Evolutionary conservation across 148 eudicot genomes (phyloP), one percentile per base, ranked within the genome.

Genomic region (Chenopodium album): DNA sequence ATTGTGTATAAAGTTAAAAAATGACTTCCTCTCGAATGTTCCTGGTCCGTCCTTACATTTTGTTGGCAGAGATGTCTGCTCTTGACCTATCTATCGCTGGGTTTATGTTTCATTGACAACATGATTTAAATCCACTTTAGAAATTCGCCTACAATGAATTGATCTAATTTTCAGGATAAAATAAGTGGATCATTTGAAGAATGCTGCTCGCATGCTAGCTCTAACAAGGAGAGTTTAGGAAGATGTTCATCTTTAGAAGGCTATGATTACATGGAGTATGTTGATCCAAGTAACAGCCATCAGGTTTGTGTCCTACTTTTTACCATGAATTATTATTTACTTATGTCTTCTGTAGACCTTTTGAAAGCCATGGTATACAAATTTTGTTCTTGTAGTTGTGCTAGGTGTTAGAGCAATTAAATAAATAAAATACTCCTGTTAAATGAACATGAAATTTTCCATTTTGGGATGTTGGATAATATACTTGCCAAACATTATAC

Each of bases 231-330:
- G 89, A 94, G 98, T 85, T 92, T 92, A 93, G 97, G 94, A 80
- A 89, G 94, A 82, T 94, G 97, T 88, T 94, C 98, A 62, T 94
- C 94, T 63, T 83, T 94, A 84, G 97, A 91, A 46, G 92, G 92
- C 77, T 85, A 83, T 83, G 96, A 90, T 79, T 85, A 87, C 17
- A 81, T 84, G 44, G 89, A 92, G 62, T 76, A 80, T 54, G 31
- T 78, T 13, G 70, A 71, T 75, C 80, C 84, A 71, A 74, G 78
- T 71, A 71, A 83, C 76, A 78, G 69, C 79, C 79, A 89, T 70
- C 90, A 89, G 94, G 94, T 90, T 73, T 26, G 32, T 29, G n/a
- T 76, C 41, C 76, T 44, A 54, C 68, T 28, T 59, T 29, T 29
- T 29, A 46, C 71, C 31, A 7, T 34, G 46, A 7, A 17, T 37